Percentiles rank a stretch among this genome's conserved stretches.
Evolutionary conservation across 2,329 filamentous ascomycete species (phyloP).

Genomic region (Didymella pinodella): DNA sequence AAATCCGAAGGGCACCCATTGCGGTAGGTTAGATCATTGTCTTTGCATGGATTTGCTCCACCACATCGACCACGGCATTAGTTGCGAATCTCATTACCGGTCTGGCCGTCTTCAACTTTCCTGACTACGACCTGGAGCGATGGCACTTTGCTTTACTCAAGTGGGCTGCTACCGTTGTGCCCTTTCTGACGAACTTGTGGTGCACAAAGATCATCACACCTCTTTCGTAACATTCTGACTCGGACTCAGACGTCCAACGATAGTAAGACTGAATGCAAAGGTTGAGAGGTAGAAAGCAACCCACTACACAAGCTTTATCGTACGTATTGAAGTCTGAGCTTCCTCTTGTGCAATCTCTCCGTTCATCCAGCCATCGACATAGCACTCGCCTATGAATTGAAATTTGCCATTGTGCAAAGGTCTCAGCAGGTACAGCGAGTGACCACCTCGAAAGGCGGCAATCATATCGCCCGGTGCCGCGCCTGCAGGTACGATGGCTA

Average conservation of each 20-base stretch:
- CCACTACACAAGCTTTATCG: no score
- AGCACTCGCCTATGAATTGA: not conserved
- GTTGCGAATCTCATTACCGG: not conserved
- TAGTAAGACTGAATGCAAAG: no score
- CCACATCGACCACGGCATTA: not conserved
- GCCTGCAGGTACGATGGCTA: not conserved
- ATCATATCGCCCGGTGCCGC: not conserved
- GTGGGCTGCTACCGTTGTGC: not conserved
- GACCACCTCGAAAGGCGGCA: not conserved
- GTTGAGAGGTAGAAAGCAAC: no score
- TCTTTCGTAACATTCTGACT: no score
- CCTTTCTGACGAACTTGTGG: not conserved
- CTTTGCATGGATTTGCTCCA: not conserved
- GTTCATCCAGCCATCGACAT: conserved; percentile 2
- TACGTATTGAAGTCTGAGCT: no score
- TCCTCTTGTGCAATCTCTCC: not conserved
- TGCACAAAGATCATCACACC: not conserved
- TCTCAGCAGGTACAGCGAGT: not conserved
- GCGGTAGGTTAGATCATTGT: not conserved
- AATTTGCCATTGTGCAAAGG: not conserved
- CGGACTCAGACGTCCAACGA: no score
- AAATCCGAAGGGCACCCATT: not conserved
- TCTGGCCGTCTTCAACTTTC: not conserved
- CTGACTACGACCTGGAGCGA: not conserved
- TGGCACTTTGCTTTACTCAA: not conserved